A percentile compares a stretch with the other conserved stretches of the same genome.
phyloP scores from a whole-genome alignment of 352 stramenopile genomes.

The Globisporangium yorkense region DNA sequence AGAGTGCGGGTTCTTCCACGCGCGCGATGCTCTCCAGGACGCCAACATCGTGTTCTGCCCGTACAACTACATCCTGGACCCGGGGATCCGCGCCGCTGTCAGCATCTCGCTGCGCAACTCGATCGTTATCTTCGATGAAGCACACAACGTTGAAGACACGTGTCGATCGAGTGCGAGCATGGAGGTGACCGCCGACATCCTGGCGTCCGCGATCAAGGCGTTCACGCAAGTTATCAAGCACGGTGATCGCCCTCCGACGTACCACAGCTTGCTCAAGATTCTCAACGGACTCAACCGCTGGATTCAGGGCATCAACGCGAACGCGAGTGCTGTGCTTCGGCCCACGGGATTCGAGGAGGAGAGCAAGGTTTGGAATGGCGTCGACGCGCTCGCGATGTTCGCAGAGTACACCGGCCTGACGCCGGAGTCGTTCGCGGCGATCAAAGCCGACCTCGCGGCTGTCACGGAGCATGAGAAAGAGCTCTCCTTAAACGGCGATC shows the following conservation, averaged over 20 bases:
- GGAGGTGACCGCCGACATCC: conserved; percentile 50
- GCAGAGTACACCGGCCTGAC: conserved; percentile 54
- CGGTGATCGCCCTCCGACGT: conserved; percentile 36
- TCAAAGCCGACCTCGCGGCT: conserved; percentile 37
- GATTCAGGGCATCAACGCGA: conserved; percentile 39
- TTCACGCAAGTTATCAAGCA: conserved; percentile 68
- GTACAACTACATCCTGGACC: conserved; percentile 88
- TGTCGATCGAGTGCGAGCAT: conserved; percentile 73
- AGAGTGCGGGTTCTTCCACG: conserved; percentile 78
- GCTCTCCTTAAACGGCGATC: conserved; percentile 23
- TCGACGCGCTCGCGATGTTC: conserved; percentile 65
- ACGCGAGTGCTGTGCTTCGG: conserved; percentile 36
- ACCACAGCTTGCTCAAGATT: conserved; percentile 45
- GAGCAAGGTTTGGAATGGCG: conserved; percentile 61
- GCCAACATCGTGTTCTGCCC: conserved; percentile 83
- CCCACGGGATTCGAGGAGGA: conserved; percentile 65
- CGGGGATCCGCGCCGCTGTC: conserved; percentile 61
- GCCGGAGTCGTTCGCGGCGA: conserved; percentile 31
- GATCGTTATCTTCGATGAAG: conserved; percentile 82
- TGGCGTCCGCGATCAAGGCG: conserved; percentile 48
- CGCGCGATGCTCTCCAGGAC: conserved; percentile 36
- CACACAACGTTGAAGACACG: conserved; percentile 86
- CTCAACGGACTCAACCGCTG: conserved; percentile 60
- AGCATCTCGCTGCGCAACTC: conserved; percentile 65
- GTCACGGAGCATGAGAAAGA: conserved; percentile 56